These are phyloP conservation scores for Picochlorum sp. DNA, from an alignment of 139 green algal species.

Conservation along the genomic window DNA sequence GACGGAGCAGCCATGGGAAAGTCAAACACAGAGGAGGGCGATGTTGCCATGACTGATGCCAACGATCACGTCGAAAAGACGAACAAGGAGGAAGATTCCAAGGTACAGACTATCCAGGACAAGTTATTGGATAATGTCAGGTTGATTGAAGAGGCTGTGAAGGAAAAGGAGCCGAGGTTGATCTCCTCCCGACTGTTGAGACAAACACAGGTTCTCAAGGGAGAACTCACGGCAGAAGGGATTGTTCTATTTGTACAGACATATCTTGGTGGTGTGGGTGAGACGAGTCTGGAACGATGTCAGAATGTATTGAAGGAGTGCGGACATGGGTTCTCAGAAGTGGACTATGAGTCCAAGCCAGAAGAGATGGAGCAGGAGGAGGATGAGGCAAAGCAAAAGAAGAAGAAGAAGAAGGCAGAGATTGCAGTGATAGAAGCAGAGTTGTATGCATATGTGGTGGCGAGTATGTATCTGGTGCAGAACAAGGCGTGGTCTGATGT, in stretches of 20 bases:
- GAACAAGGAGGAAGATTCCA: constrained; percentile 35
- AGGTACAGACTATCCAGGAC: constrained; percentile 3
- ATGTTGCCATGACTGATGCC: neutral
- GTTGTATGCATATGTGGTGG: constrained; percentile 71
- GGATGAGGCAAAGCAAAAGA: neutral
- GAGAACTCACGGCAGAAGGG: constrained; percentile 38
- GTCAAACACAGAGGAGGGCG: neutral
- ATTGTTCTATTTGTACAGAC: constrained; percentile 46
- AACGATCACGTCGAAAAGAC: constrained; percentile 7
- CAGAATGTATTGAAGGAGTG: too few relatives aligned
- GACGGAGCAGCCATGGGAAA: too few relatives aligned
- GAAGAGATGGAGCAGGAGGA: neutral
- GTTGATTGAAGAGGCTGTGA: constrained; percentile 68
- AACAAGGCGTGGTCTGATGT: constrained; percentile 41
- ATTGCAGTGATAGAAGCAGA: constrained; percentile 46
- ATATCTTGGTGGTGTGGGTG: constrained; percentile 16
- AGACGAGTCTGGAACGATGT: constrained; percentile 31
- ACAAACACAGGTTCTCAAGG: constrained; percentile 54
- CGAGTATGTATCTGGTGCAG: constrained; percentile 70
- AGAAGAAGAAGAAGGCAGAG: neutral
- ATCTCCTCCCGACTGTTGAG: constrained; percentile 61
- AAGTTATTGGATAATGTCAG: constrained; percentile 22
- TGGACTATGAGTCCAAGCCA: neutral
- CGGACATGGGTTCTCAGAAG: constrained; percentile 1
- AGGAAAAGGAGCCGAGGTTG: constrained; percentile 70